These are phyloP conservation scores for Cryphonectria radicalis DNA, from an alignment of 2,329 filamentous ascomycete genomes.

Conservation along the genomic window DNA sequence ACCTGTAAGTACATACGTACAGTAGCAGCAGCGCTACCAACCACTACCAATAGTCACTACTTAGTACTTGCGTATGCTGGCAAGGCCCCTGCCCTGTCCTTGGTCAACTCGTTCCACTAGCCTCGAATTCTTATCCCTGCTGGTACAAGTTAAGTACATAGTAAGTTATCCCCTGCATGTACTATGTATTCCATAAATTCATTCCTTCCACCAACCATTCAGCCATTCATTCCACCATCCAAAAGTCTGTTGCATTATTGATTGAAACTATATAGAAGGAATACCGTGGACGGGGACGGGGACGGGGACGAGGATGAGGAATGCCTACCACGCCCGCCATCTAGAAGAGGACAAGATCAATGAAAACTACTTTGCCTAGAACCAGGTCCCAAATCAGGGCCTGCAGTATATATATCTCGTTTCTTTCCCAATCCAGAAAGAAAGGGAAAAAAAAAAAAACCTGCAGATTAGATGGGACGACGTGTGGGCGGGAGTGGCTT, in stretches of 20 bases:
- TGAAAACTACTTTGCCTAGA: not conserved
- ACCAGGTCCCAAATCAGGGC: not conserved
- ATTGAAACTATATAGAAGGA: too few species aligned
- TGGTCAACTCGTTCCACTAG: not conserved
- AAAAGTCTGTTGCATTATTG: not conserved
- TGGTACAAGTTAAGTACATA: not conserved
- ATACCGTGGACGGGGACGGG: too few species aligned
- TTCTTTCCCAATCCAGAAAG: not conserved
- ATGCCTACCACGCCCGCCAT: not conserved
- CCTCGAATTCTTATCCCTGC: not conserved
- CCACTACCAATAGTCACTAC: not conserved
- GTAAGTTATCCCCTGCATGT: not conserved
- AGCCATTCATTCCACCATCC: not conserved
- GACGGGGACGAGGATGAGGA: not conserved
- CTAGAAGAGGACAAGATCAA: not conserved
- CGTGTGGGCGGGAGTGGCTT: not conserved
- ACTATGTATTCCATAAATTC: not conserved
- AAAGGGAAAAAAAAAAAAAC: not conserved
- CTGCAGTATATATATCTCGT: not conserved
- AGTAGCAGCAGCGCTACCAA: not conserved
- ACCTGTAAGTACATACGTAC: not conserved
- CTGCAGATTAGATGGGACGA: not conserved
- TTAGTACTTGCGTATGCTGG: not conserved
- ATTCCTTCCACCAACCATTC: not conserved
- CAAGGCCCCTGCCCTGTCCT: not conserved